Conservation (phyloP, 1,139 yeast species). For the Suhomyces taliae region DNA sequence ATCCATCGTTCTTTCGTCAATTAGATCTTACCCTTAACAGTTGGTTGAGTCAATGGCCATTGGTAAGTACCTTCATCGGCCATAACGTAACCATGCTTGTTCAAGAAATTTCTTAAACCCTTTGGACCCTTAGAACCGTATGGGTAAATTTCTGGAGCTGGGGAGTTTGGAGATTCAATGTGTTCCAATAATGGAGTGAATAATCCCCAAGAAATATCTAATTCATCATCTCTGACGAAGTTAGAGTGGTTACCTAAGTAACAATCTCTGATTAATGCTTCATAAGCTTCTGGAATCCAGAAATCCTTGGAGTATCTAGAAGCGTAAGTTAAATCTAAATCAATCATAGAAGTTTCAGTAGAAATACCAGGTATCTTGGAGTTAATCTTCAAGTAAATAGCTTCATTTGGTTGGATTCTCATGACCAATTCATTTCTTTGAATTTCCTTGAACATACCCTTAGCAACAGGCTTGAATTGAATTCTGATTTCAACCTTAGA, state of each 20-base stretch:
- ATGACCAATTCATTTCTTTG: conserved; percentile 92
- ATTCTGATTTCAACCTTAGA: conserved; percentile 92
- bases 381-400: conserved; percentile 88
- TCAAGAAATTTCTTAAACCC: conserved; percentile 59
- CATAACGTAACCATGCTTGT: conserved; percentile 67
- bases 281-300: conserved; percentile 98
- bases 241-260: conserved; percentile 91
- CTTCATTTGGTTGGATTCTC: conserved; percentile 93
- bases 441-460: conserved; percentile 77
- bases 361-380: conserved; percentile 91
- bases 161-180: conserved; percentile 70
- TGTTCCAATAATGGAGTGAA: conserved; percentile 87
- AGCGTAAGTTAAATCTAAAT: conserved; percentile 84
- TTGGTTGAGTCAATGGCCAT: conserved; percentile 80
- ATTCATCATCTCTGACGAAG: conserved; percentile 97
- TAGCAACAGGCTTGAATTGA: conserved; percentile 84
- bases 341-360: conserved; percentile 79
- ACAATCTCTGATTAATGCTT: conserved; percentile 90
- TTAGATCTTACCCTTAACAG: conserved; percentile 38
- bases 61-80: conserved; percentile 62
- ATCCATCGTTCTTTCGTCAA: not conserved
- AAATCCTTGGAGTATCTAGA: conserved; percentile 76
- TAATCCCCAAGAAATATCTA: conserved; percentile 88
- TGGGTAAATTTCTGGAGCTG: conserved; percentile 65
- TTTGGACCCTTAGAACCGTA: conserved; percentile 94